Base-by-base conservation (phyloP, 2,329 filamentous ascomycete genomes). In the Exophiala sideris region DNA sequence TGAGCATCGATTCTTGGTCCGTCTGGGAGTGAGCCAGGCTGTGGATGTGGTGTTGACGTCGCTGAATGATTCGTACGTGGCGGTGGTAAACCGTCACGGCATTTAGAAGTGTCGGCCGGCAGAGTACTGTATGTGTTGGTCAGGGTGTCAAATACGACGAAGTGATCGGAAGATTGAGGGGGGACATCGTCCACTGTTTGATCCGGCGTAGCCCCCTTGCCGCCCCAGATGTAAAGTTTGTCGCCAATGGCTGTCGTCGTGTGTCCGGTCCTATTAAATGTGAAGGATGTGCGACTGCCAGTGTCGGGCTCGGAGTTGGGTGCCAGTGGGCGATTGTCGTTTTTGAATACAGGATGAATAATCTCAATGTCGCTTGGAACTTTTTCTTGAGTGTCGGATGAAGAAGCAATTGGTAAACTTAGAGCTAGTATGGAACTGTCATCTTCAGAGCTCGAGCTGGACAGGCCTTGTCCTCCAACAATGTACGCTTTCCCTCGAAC, bases 401-500 rank as follows among this genome's bases (percentile, higher is more conserved):
- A 50, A n/a, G 48, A 50, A 7, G 48, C 48, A 35, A 50, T 38
- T 11, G 54, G 54, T 14, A 57, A 16, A 5, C 50, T 57, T 10
- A 57, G n/a, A n/a, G 48, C 29, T 11, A 39, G 32, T 12, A 57
- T 48, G 10, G 38, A 11, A 32, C 21, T 44, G 35, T 54, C 42
- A 12, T 16, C 24, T 10, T 36, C 48, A 8, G 24, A 29, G 24
- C 24, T 4, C 1, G 32, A 6, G 11, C 40, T 46, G 24, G 33
- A 24, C 1, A 4, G 24, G 29, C 33, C 24, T 7, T 56, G 38
- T 12, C 58, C 58, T 8, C 58, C 58, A 21, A 58, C 35, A 29
- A 60, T 12, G 38, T 60, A 60, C 7, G 42, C 48, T 35, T 55
- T 57, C 11, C 52, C 56, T 36, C 50, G 58, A 38, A 58, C 20